phyloP scores from a whole-genome alignment of 441 rosid species.

The Aquilaria agallochum region DNA sequence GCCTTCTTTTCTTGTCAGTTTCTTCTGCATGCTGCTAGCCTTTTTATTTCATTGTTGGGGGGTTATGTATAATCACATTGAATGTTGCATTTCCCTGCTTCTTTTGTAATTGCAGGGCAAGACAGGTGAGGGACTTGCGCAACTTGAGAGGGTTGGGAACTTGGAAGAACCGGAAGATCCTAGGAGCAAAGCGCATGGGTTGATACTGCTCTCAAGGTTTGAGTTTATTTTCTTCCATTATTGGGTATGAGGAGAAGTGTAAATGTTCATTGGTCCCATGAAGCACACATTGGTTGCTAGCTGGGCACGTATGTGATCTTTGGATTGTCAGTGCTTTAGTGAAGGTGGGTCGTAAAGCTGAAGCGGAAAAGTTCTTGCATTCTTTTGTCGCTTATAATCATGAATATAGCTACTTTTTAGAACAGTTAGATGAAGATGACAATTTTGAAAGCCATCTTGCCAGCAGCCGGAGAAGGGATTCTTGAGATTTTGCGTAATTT shows the following conservation, averaged over 20 bases:
- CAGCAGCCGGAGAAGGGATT: slow-evolving; percentile 61
- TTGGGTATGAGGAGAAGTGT: background rate
- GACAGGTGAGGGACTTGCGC: slow-evolving; percentile 53
- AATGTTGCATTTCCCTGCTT: too few relatives aligned
- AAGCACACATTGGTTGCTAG: too few relatives aligned
- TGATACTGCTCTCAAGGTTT: slow-evolving; percentile 72
- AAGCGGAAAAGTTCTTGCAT: slow-evolving; percentile 63
- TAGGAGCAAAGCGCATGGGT: slow-evolving; percentile 57
- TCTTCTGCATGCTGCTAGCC: too few relatives aligned
- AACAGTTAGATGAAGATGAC: slow-evolving; percentile 59
- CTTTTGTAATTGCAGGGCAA: slow-evolving; percentile 45
- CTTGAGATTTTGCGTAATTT: slow-evolving; percentile 20
- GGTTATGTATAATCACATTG: too few relatives aligned
- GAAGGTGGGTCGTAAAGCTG: slow-evolving; percentile 60
- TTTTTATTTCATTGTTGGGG: too few relatives aligned
- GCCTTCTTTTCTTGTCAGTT: too few relatives aligned
- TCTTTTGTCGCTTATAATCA: slow-evolving; percentile 69
- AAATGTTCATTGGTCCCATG: too few relatives aligned
- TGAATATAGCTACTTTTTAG: slow-evolving; percentile 36
- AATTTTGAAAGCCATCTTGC: slow-evolving; percentile 47
- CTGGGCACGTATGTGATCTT: too few relatives aligned
- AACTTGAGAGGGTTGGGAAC: slow-evolving; percentile 67
- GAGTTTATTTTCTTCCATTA: background rate
- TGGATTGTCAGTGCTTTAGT: slow-evolving; percentile 47
- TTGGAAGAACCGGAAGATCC: slow-evolving; percentile 75